Evolutionary conservation across 2,329 filamentous ascomycete genomes (phyloP).

Genomic region (Alternaria hordeiaustralica): DNA sequence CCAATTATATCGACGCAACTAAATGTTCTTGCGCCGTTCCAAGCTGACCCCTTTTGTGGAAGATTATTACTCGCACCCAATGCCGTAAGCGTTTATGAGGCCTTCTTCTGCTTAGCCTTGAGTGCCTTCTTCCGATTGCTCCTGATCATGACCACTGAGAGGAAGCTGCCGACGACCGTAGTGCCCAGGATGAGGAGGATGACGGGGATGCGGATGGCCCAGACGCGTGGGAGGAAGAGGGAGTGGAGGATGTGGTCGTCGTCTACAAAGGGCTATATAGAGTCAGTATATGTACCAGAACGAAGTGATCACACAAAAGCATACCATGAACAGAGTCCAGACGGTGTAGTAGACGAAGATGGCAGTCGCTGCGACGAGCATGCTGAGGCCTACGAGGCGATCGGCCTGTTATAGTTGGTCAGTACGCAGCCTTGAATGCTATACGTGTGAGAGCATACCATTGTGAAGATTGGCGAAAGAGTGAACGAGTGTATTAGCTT

Average conservation of each 20-base stretch:
- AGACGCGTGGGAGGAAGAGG: slow-evolving; percentile 95
- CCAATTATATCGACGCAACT: not conserved
- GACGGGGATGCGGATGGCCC: slow-evolving; percentile 98
- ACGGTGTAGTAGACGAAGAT: slow-evolving; percentile 93
- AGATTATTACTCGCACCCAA: not conserved
- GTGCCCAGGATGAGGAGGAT: slow-evolving; percentile 91
- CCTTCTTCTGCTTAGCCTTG: slow-evolving; percentile 94
- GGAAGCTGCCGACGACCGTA: slow-evolving; percentile 93
- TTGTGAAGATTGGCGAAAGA: slow-evolving; percentile 28
- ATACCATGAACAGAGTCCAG: slow-evolving; percentile 97
- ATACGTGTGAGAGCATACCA: slow-evolving; percentile 24
- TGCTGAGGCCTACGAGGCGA: slow-evolving; percentile 78
- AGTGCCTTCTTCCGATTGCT: slow-evolving; percentile 98
- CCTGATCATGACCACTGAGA: slow-evolving; percentile 97
- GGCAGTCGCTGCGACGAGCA: slow-evolving; percentile 75
- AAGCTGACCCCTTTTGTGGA: not conserved
- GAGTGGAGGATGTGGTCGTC: slow-evolving; percentile 90
- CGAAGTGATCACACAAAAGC: slow-evolving; percentile 15
- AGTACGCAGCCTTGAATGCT: not conserved
- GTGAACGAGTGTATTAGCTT: slow-evolving; percentile 25
- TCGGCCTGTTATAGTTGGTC: slow-evolving; percentile 72
- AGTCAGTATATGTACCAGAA: not conserved
- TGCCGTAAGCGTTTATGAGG: slow-evolving; percentile 42
- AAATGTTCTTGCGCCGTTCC: not conserved
- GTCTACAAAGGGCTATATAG: slow-evolving; percentile 88